These are phyloP conservation scores for Aspergillus pseudoviridinutans DNA, from an alignment of 2,329 filamentous ascomycete species.

Conservation along the genomic window DNA sequence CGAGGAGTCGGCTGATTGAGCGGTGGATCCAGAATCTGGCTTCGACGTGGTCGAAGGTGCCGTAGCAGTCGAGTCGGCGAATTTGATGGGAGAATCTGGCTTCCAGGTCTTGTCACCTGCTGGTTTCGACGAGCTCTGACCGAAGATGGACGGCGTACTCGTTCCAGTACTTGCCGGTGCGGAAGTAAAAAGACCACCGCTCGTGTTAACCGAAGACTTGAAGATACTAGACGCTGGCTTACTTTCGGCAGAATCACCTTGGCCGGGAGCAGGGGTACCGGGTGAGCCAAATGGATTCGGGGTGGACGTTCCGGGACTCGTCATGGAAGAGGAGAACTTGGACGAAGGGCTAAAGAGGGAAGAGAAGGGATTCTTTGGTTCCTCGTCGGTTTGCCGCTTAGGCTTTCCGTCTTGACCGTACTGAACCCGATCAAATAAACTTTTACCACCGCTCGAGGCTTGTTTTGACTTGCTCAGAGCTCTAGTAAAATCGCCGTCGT, in stretches of 20 bases:
- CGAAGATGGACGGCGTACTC: conserved; percentile 16
- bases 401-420: conserved; percentile 23
- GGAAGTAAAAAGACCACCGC: conserved; percentile 27
- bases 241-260: conserved; percentile 6
- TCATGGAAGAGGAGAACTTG: conserved; percentile 25
- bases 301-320: conserved; percentile 18
- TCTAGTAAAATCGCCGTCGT: conserved; percentile 21
- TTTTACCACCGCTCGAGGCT: conserved; percentile 22
- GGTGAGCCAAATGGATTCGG: conserved; percentile 18
- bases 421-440: conserved; percentile 35
- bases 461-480: conserved; percentile 20
- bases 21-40: conserved; percentile 19
- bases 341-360: conserved; percentile 19
- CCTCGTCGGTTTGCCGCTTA: conserved; percentile 19
- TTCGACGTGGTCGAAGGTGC: conserved; percentile 22
- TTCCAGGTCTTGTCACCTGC: conserved; percentile 47
- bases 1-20: conserved; percentile 17
- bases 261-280: conserved; percentile 8
- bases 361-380: conserved; percentile 14
- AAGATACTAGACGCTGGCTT: conserved; percentile 18
- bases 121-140: conserved; percentile 8
- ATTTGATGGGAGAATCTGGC: conserved; percentile 46
- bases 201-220: conserved; percentile 12
- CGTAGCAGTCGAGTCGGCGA: conserved; percentile 29
- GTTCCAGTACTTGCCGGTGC: conserved; percentile 16